Evolutionary conservation across 257 asterid genomes (phyloP), one percentile per base, ranked within the genome.

Genomic region (Przewalskia tangutica): DNA sequence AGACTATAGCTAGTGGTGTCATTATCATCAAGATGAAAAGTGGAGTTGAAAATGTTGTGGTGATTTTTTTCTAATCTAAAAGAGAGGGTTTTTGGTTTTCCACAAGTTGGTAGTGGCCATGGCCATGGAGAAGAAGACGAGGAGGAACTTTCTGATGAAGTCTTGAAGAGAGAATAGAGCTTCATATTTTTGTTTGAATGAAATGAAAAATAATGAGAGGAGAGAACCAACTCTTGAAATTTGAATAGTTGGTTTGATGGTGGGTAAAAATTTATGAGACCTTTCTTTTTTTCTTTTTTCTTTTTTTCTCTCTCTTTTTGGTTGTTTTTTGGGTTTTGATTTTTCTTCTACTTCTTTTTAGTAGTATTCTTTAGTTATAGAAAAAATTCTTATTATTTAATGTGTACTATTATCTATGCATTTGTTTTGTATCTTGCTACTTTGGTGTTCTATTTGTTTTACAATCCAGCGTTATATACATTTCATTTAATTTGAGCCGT

Each of bases 91-190:
- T 82, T 88, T 3, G 98, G 91, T 86, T 51, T 82, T 64, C 70
- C 82, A 84, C 94, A 92, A 50, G 87, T 73, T 4, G 91, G 91
- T 93, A 94, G 88, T 65, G 86, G 87, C 96, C 94, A 88, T 36
- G 86, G 63, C 77, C 79, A 63, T 16, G 81, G 40, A 40, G 81
- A 42, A 79, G 65, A 34, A 17, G 91, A 27, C 3, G 85, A 63
- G 8, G 86, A 8, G 18, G 81, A 16, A 65, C 66, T 51, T 51
- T 88, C 86, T 32, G 86, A 70, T 86, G 93, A 42, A 60, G 14
- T 73, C 86, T 91, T 94, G 90, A 84, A 90, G 59, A 85, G 87
- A 62, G 86, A 90, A 62, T 95, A 92, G 73, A 92, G 85, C 53
- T 89, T 89, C 92, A 89, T 90, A 58, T 85, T 83, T 79, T n/a